Conservation (phyloP, 352 stramenopile genomes). For the Albugo laibachii region DNA sequence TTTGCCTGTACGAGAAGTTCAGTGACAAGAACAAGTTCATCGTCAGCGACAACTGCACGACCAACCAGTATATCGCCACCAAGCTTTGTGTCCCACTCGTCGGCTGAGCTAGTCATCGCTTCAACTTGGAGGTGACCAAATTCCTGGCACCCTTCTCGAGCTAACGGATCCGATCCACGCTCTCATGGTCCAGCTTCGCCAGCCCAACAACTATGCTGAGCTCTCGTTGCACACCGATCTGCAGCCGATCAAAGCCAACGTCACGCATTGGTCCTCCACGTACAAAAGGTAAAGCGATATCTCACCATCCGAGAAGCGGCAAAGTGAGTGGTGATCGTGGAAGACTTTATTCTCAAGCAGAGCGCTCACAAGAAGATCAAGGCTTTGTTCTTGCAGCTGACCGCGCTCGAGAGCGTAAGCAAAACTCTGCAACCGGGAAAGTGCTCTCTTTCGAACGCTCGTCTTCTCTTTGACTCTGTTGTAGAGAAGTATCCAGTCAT, state of each 20-base stretch:
- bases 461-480: slow-evolving; percentile 5
- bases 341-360: too few relatives aligned
- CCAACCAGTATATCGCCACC: slow-evolving; percentile 2
- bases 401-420: slow-evolving; percentile 6
- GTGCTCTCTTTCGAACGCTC: slow-evolving; percentile 3
- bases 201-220: slow-evolving; percentile 3
- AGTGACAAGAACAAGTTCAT: slow-evolving; percentile 2
- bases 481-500: slow-evolving; percentile 4
- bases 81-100: slow-evolving; percentile 6
- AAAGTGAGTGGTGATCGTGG: too few relatives aligned
- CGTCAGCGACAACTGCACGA: slow-evolving; percentile 7
- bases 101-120: too few relatives aligned
- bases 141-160: background rate
- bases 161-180: slow-evolving; percentile 1
- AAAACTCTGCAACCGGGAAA: slow-evolving; percentile 3
- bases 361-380: too few relatives aligned
- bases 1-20: slow-evolving; percentile 4
- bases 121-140: slow-evolving; percentile 1
- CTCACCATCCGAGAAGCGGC: too few relatives aligned
- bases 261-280: slow-evolving; percentile 3
- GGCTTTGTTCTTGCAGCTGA: slow-evolving; percentile 1
- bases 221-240: slow-evolving; percentile 1
- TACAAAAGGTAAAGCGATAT: slow-evolving; percentile 4
- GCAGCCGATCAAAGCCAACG: slow-evolving; percentile 1
- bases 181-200: slow-evolving; percentile 3